Conservation (phyloP, 1,284 basidiomycete genomes). For the Tilletia indica region DNA sequence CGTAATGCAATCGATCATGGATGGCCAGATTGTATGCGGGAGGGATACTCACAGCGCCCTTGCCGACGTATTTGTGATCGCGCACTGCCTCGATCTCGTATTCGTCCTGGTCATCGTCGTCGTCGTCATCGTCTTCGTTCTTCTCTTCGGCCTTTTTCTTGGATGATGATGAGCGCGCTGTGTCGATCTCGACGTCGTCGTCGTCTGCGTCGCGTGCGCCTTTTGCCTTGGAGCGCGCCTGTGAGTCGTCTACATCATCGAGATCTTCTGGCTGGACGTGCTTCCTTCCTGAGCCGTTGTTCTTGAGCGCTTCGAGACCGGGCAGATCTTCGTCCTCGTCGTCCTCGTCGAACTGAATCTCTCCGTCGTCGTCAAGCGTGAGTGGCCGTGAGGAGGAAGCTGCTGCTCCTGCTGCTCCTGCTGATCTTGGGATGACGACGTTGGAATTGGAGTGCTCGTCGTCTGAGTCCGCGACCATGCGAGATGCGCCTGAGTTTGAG, state of each 20-base stretch:
- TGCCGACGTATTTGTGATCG: slow-evolving; percentile 25
- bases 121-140: slow-evolving; percentile 21
- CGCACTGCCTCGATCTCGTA: slow-evolving; percentile 35
- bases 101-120: slow-evolving; percentile 26
- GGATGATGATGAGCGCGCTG: too few relatives aligned
- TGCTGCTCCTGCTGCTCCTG: too few relatives aligned
- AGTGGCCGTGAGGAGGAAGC: not conserved
- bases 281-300: not conserved
- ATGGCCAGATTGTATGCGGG: too few relatives aligned
- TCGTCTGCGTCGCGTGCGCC: not conserved
- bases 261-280: too few relatives aligned
- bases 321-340: slow-evolving; percentile 26
- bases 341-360: slow-evolving; percentile 19
- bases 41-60: slow-evolving; percentile 22
- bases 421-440: not conserved
- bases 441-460: not conserved
- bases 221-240: slow-evolving; percentile 4
- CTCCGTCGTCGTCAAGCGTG: slow-evolving; percentile 27
- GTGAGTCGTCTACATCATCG: too few relatives aligned
- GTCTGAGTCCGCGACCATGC: slow-evolving; percentile 2
- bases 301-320: not conserved
- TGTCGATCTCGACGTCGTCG: not conserved
- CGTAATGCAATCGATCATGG: not conserved
- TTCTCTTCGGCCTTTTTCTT: not conserved
- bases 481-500: too few relatives aligned